These are phyloP conservation scores for Fusarium miscanthi DNA, from an alignment of 2,329 filamentous ascomycete genomes.

Conservation along the genomic window DNA sequence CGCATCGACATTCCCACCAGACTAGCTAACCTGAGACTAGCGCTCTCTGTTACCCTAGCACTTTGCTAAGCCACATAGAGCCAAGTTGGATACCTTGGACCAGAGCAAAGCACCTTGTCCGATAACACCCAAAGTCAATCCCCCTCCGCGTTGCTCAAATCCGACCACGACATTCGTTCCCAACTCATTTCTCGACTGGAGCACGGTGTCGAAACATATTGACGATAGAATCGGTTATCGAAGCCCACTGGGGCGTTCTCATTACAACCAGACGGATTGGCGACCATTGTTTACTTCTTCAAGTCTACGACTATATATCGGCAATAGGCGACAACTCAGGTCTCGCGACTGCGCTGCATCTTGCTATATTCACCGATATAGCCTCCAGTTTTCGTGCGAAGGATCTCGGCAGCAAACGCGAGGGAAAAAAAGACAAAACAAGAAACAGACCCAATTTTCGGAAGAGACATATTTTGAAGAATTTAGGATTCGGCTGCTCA, in stretches of 20 bases:
- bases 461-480: not conserved
- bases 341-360: slow-evolving; percentile 28
- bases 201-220: slow-evolving; percentile 7
- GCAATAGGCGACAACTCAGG: not conserved
- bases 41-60: slow-evolving; percentile 15
- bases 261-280: not conserved
- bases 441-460: not conserved
- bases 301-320: not conserved
- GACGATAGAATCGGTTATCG: slow-evolving; percentile 2
- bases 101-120: slow-evolving; percentile 23
- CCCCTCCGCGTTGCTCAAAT: slow-evolving; percentile 33
- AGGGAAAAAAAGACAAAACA: not conserved
- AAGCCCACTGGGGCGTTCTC: not conserved
- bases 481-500: not conserved
- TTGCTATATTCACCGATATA: slow-evolving; percentile 14
- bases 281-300: slow-evolving; percentile 1
- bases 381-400: not conserved
- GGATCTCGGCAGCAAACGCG: not conserved
- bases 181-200: slow-evolving; percentile 9
- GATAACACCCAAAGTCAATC: slow-evolving; percentile 31
- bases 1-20: slow-evolving; percentile 7
- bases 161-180: slow-evolving; percentile 32
- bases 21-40: slow-evolving; percentile 33
- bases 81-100: slow-evolving; percentile 29
- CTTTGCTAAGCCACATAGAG: slow-evolving; percentile 37